Evolutionary conservation across 345 rosid species (phyloP), one percentile per base, ranked within the genome.

Genomic region (Zanthoxylum bungeanum): DNA sequence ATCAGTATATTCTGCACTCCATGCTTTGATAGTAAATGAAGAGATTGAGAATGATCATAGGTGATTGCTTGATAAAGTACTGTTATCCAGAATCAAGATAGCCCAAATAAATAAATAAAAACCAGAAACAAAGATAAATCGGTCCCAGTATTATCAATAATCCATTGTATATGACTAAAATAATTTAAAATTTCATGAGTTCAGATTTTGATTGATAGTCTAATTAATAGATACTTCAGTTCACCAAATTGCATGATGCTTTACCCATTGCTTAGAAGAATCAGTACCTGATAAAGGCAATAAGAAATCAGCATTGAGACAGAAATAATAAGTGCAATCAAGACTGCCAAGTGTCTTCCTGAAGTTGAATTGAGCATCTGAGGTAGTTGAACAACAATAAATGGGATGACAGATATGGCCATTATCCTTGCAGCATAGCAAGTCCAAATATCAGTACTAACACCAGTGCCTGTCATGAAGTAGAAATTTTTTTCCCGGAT

Each of bases 241-340:
- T n/a, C 31, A 27, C 5, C 4, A 58, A 28, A 21, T 2, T 30
- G n/a, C 44, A 60, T 30, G 68, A 19, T 47, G 36, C 51, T 24
- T 10, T 22, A 39, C n/a, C 1, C 21, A 4, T n/a, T 59, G 50
- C 22, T 62, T 39, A 16, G 40, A 66, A 66, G 24, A 52, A 39
- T 49, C 16, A 47, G 42, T 80, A 95, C 99, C 96, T 95, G 99
- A 83, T 92, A 95, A 57, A 88, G 77, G 78, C 99, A 92, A 78
- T 95, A 95, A 60, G 93, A 75, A 68, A 92, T 61, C 84, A 95
- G 72, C 87, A 95, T 80, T 3, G 21, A 17, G 30, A 82, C 11
- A 0, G 97, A 92, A 28, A 91, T 11, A 46, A 88, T 58, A 22
- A 95, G 84, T 10, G 89, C 87, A 78, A 91, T 77, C 83, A 95